phyloP scores from a whole-genome alignment of 1,284 basidiomycete genomes.

The Papiliotrema nemorosa region DNA sequence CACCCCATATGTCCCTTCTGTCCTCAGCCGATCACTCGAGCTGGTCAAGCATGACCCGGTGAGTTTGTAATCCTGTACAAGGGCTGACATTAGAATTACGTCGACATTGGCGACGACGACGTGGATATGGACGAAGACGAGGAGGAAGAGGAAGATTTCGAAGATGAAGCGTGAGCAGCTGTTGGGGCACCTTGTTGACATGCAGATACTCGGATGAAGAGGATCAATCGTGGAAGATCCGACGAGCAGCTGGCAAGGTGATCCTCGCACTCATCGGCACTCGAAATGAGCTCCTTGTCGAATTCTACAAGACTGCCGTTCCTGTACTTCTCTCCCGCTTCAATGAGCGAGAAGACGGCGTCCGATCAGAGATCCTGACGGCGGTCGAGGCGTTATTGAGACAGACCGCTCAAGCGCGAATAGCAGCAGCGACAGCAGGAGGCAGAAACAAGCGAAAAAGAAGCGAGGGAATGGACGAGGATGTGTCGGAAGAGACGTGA shows the following conservation, averaged over 20 bases:
- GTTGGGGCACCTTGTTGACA: constrained; percentile 45
- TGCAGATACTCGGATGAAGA: constrained; percentile 92
- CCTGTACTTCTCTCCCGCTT: constrained; percentile 86
- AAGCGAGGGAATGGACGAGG: constrained; percentile 65
- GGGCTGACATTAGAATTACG: constrained; percentile 66
- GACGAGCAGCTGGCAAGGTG: constrained; percentile 87
- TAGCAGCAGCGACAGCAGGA: constrained; percentile 29
- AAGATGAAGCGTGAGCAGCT: constrained; percentile 68
- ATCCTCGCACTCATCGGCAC: constrained; percentile 80
- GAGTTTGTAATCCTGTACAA: constrained; percentile 32
- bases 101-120: constrained; percentile 55
- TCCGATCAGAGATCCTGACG: constrained; percentile 87
- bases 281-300: constrained; percentile 74
- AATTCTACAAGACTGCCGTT: constrained; percentile 78
- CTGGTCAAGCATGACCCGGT: constrained; percentile 93
- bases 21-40: constrained; percentile 66
- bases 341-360: constrained; percentile 91
- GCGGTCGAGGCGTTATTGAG: constrained; percentile 76
- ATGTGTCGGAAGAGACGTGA: constrained; percentile 61
- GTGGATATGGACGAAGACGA: constrained; percentile 46
- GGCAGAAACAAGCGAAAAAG: constrained; percentile 58
- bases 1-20: constrained; percentile 64
- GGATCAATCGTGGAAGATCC: constrained; percentile 97
- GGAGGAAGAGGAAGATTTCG: constrained; percentile 55
- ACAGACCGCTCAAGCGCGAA: constrained; percentile 58